Conservation (phyloP, 164 flowering plant species). For the Sedum album region DNA sequence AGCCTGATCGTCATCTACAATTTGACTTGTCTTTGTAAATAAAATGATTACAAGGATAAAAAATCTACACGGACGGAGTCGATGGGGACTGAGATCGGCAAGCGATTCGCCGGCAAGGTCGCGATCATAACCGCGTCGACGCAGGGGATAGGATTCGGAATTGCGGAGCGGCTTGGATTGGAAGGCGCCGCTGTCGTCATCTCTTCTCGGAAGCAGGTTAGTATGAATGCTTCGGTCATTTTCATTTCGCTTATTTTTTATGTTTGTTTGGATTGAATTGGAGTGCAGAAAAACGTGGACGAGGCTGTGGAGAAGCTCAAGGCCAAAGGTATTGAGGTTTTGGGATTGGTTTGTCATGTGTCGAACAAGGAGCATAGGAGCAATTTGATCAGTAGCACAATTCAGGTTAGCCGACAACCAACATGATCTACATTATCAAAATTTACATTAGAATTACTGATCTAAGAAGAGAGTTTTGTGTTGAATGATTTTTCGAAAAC, state of each 20-base stretch:
- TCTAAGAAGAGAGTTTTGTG: too few species aligned
- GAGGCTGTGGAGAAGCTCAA: slow-evolving; percentile 15
- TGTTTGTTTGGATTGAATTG: background rate
- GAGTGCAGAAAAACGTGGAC: slow-evolving; percentile 63
- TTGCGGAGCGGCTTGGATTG: slow-evolving; percentile 72
- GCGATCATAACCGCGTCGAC: slow-evolving; percentile 93
- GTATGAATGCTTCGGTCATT: too few species aligned
- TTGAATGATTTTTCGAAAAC: too few species aligned
- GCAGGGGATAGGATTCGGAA: slow-evolving; percentile 82
- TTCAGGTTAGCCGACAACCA: too few species aligned
- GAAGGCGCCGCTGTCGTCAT: slow-evolving; percentile 92
- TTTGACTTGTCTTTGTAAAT: too few species aligned
- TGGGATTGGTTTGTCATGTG: slow-evolving; percentile 87
- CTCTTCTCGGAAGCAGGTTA: slow-evolving; percentile 85
- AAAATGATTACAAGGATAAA: too few species aligned
- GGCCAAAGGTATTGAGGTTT: slow-evolving; percentile 53
- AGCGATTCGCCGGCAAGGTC: slow-evolving; percentile 74
- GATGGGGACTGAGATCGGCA: slow-evolving; percentile 25
- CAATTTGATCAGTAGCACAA: slow-evolving; percentile 51
- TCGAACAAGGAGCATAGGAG: slow-evolving; percentile 78
- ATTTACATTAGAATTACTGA: too few species aligned
- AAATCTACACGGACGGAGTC: too few species aligned
- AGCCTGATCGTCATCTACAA: too few species aligned
- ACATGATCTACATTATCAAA: too few species aligned
- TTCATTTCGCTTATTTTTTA: too few species aligned